Conservation (phyloP, 768 basidiomycete species). For the Exidia glandulosa region DNA sequence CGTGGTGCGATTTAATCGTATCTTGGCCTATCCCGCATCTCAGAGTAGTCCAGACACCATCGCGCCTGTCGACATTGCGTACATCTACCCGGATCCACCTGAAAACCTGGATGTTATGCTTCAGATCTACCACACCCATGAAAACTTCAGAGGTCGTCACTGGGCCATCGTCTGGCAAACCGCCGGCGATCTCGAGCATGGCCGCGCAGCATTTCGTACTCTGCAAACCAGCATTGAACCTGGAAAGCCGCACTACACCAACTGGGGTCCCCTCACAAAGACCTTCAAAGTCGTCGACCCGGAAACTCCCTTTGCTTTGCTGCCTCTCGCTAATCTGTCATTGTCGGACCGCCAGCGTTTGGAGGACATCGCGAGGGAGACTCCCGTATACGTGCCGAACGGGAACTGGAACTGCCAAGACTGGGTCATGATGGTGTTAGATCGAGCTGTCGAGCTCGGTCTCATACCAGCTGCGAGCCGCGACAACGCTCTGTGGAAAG, state of each 20-base stretch:
- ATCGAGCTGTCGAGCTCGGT: slow-evolving; percentile 8
- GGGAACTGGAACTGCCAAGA: slow-evolving; percentile 23
- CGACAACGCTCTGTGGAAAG: background rate
- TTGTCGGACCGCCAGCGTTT: slow-evolving; percentile 10
- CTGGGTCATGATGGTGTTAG: slow-evolving; percentile 17
- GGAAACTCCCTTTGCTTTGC: background rate
- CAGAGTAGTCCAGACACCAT: too few species aligned
- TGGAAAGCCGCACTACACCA: slow-evolving; percentile 36
- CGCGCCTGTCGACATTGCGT: background rate
- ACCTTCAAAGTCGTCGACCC: slow-evolving; percentile 4
- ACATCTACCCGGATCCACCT: background rate
- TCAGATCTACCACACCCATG: background rate
- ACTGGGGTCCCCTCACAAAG: slow-evolving; percentile 18
- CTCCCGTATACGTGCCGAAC: slow-evolving; percentile 14
- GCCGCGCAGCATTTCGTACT: slow-evolving; percentile 1
- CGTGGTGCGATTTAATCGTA: too few species aligned
- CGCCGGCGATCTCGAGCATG: background rate
- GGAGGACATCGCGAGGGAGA: slow-evolving; percentile 13
- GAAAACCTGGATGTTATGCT: background rate
- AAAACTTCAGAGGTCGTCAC: background rate
- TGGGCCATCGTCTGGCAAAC: background rate
- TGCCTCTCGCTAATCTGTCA: slow-evolving; percentile 9
- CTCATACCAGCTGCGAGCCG: slow-evolving; percentile 12
- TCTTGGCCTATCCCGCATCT: too few species aligned
- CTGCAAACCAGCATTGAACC: slow-evolving; percentile 35